These are phyloP conservation scores for Penicillium manginii DNA, from an alignment of 495 filamentous ascomycete species.

Conservation along the genomic window DNA sequence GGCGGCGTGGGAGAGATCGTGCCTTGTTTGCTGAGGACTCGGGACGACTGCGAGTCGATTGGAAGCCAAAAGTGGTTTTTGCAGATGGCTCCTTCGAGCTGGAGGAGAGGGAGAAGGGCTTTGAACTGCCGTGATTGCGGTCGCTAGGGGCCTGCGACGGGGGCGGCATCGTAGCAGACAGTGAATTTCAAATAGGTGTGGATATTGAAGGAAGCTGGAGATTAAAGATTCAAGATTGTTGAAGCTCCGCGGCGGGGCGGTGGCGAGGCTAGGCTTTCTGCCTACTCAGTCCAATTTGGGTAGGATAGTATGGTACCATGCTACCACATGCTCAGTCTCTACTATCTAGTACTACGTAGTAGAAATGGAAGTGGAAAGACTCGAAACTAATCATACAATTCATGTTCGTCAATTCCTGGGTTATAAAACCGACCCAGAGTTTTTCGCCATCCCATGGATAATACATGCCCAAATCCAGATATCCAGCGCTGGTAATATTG, in stretches of 20 bases:
- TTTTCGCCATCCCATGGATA: constrained; percentile 42
- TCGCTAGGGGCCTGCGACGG: constrained; percentile 18
- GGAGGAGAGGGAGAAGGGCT: constrained; percentile 39
- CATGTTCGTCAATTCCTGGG: constrained; percentile 38
- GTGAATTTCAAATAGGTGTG: background rate
- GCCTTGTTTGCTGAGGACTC: constrained; percentile 19
- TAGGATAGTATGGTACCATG: too few relatives aligned
- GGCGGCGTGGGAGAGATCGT: constrained; percentile 38
- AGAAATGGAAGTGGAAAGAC: background rate
- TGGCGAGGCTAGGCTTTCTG: constrained; percentile 27
- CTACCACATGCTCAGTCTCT: too few relatives aligned
- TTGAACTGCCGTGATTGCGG: constrained; percentile 13
- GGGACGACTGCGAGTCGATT: constrained; percentile 29
- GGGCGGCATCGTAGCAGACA: constrained; percentile 22
- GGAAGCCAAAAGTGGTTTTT: constrained; percentile 41
- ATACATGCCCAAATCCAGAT: constrained; percentile 39
- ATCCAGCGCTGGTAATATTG: constrained; percentile 24
- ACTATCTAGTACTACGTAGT: background rate
- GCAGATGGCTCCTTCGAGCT: constrained; percentile 22
- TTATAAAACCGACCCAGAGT: constrained; percentile 28
- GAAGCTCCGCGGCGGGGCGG: constrained; percentile 23
- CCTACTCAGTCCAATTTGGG: too few relatives aligned
- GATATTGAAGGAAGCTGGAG: background rate
- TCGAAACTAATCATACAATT: constrained; percentile 44
- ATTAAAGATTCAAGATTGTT: constrained; percentile 8